Percentiles rank a stretch among this genome's conserved stretches.
Evolutionary conservation across 2,329 filamentous ascomycete genomes (phyloP).

Genomic region (Fonsecaea multimorphosa): DNA sequence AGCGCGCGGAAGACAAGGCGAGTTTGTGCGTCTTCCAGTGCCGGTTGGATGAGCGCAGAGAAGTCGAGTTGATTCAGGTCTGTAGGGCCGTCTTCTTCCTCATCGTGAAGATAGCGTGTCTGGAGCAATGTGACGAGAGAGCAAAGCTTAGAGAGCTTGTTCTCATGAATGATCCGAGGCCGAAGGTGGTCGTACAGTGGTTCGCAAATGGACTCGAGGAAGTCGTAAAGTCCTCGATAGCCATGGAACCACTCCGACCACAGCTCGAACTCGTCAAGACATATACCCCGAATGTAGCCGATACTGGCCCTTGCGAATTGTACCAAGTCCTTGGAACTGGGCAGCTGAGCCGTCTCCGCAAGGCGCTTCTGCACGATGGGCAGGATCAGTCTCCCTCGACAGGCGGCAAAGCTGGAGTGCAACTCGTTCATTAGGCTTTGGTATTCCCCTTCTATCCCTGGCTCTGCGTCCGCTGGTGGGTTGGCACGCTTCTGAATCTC

Average conservation of each 20-base stretch:
- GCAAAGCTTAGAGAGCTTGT: constrained; percentile 69
- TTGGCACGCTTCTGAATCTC: constrained; percentile 72
- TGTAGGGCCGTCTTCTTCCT: constrained; percentile 58
- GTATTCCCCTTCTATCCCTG: constrained; percentile 67
- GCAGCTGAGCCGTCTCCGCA: constrained; percentile 60
- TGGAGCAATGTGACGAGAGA: constrained; percentile 71
- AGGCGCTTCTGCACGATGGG: constrained; percentile 68
- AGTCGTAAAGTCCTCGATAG: constrained; percentile 68
- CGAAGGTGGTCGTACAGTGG: constrained; percentile 70
- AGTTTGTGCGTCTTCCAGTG: constrained; percentile 71
- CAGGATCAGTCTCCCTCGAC: constrained; percentile 63
- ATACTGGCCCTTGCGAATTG: constrained; percentile 69
- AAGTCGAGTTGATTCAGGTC: constrained; percentile 67
- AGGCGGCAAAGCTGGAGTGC: constrained; percentile 67
- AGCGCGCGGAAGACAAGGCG: constrained; percentile 70
- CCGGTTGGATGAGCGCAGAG: constrained; percentile 65
- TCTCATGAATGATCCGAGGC: constrained; percentile 70
- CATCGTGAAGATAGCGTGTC: constrained; percentile 68
- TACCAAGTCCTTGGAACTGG: constrained; percentile 68
- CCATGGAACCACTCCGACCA: constrained; percentile 72
- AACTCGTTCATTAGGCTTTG: constrained; percentile 70
- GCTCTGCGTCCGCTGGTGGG: constrained; percentile 63
- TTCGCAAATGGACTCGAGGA: constrained; percentile 70
- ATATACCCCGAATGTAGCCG: constrained; percentile 69
- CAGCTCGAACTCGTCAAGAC: constrained; percentile 70